A percentile compares a stretch with the other conserved stretches of the same genome.
phyloP scores from a whole-genome alignment of 768 basidiomycete genomes.

The Dacryopinax spathularia region DNA sequence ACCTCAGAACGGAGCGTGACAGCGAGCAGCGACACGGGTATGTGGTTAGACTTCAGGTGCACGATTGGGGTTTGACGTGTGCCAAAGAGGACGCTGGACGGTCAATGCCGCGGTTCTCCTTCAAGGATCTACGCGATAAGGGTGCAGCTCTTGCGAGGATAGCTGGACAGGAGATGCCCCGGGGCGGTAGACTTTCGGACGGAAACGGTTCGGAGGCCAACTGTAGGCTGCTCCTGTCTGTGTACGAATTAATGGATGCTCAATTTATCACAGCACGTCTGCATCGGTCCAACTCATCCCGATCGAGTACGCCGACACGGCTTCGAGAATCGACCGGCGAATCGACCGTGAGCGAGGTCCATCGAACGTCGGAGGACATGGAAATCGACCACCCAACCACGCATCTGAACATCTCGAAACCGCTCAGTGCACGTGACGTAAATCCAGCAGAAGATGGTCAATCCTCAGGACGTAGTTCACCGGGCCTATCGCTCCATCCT shows the following conservation, averaged over 20 bases:
- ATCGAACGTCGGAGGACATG: neutral
- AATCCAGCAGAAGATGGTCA: neutral
- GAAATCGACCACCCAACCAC: neutral
- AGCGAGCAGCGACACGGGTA: neutral
- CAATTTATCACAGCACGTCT: too few species aligned
- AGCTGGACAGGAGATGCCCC: neutral
- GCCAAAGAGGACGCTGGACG: neutral
- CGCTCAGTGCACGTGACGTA: neutral
- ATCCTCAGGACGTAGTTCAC: neutral
- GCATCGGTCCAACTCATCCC: neutral
- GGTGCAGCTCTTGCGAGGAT: neutral
- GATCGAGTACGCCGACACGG: neutral
- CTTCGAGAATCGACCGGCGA: neutral
- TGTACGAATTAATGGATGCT: too few species aligned
- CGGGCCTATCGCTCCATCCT: neutral
- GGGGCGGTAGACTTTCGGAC: too few species aligned
- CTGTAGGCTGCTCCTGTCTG: too few species aligned
- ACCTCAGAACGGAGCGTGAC: neutral
- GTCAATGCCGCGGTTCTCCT: neutral
- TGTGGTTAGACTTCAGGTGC: neutral
- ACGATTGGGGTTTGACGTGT: neutral
- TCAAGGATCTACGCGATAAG: neutral
- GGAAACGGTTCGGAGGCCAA: too few species aligned
- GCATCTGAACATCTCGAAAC: neutral
- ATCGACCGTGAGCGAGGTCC: neutral